Evolutionary conservation across 139 green algal species (phyloP).

Genomic region (Astrephomene gubernaculifera): DNA sequence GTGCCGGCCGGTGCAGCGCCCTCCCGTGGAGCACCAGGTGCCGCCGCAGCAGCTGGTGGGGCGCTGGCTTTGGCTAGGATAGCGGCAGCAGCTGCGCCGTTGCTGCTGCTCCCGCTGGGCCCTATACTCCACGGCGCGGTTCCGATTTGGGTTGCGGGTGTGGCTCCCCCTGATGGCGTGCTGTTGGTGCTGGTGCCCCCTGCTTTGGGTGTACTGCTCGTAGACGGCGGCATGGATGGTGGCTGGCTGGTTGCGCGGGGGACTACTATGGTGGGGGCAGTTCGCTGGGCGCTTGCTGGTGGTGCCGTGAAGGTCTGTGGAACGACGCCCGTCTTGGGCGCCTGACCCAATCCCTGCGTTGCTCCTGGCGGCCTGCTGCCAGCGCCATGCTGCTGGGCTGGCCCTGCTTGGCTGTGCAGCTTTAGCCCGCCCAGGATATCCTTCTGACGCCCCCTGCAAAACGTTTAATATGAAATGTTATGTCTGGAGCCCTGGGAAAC

Average conservation of each 20-base stretch:
- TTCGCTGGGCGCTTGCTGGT: background rate
- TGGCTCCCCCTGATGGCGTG: conserved; percentile 5
- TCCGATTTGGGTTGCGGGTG: background rate
- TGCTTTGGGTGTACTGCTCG: background rate
- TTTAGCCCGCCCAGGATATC: background rate
- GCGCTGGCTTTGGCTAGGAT: background rate
- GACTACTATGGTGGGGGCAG: background rate
- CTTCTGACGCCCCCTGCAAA: conserved; percentile 20
- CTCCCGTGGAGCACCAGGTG: background rate
- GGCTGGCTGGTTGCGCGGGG: background rate
- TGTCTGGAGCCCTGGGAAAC: background rate
- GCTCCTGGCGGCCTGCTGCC: background rate
- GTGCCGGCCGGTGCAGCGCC: background rate
- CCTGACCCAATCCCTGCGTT: background rate
- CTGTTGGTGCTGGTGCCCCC: background rate
- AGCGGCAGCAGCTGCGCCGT: background rate
- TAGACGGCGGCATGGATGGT: background rate
- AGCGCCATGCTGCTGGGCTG: background rate
- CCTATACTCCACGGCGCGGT: background rate
- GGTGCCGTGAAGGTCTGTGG: background rate
- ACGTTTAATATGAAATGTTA: background rate
- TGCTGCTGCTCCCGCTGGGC: background rate
- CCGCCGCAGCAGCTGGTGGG: background rate
- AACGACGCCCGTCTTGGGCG: background rate
- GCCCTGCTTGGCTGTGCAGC: background rate